These are phyloP conservation scores for Begonia loranthoides DNA, from an alignment of 306 rosid genomes.

Conservation along the genomic window DNA sequence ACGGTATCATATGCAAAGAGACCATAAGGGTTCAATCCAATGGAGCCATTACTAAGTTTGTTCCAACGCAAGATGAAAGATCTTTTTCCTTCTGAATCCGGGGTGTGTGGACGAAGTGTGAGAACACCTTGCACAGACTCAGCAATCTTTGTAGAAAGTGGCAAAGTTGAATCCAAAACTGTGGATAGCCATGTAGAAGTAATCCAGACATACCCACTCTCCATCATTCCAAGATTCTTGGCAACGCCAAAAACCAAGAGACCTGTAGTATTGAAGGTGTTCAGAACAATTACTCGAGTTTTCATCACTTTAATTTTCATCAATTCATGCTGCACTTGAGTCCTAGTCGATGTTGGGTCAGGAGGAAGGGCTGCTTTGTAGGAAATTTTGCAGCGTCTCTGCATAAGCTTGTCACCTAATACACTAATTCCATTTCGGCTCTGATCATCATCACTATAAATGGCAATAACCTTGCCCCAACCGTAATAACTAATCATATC, in stretches of 20 bases:
- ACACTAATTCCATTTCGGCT: slow-evolving; percentile 29
- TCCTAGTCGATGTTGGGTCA: slow-evolving; percentile 22
- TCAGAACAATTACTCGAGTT: slow-evolving; percentile 27
- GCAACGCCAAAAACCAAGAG: slow-evolving; percentile 34
- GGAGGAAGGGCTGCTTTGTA: slow-evolving; percentile 38
- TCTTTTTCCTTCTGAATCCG: slow-evolving; percentile 16
- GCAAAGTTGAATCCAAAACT: slow-evolving; percentile 28
- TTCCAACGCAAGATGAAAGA: slow-evolving; percentile 30
- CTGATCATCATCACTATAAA: slow-evolving; percentile 35
- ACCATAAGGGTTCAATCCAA: slow-evolving; percentile 41
- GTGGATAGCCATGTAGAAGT: slow-evolving; percentile 40
- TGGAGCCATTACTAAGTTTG: slow-evolving; percentile 31
- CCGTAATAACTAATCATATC: slow-evolving; percentile 22
- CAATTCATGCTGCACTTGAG: slow-evolving; percentile 12
- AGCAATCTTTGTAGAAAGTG: slow-evolving; percentile 17
- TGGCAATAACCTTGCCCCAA: slow-evolving; percentile 25
- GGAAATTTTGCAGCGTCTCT: slow-evolving; percentile 23
- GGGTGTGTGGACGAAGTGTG: slow-evolving; percentile 37
- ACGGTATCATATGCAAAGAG: slow-evolving; percentile 48
- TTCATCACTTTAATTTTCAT: slow-evolving; percentile 22
- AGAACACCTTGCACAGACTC: slow-evolving; percentile 33
- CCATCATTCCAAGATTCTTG: slow-evolving; percentile 32
- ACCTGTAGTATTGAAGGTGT: slow-evolving; percentile 23
- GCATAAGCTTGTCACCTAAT: slow-evolving; percentile 29
- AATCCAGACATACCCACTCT: slow-evolving; percentile 36